phyloP scores from a whole-genome alignment of 2,329 filamentous ascomycete species.

The Thielaviopsis euricoi region DNA sequence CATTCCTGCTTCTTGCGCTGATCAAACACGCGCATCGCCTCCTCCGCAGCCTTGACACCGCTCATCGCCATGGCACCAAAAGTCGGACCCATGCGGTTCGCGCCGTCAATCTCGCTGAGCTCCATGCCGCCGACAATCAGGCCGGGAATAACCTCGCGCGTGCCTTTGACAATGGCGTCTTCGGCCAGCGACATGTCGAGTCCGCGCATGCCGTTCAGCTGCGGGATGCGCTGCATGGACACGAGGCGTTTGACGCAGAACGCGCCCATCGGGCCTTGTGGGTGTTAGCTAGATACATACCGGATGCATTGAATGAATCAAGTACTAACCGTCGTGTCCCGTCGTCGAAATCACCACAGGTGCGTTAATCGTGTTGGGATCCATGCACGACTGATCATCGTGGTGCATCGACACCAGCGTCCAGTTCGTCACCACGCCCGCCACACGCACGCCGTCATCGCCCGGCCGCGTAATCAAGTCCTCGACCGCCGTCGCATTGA shows the following conservation, averaged over 20 bases:
- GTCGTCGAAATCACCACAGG: slow-evolving; percentile 79
- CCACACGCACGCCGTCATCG: slow-evolving; percentile 46
- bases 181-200: slow-evolving; percentile 85
- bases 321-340: slow-evolving; percentile 59
- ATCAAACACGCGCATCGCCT: slow-evolving; percentile 63
- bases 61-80: slow-evolving; percentile 80
- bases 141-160: slow-evolving; percentile 72
- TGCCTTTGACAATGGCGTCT: slow-evolving; percentile 85
- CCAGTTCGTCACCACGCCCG: slow-evolving; percentile 92
- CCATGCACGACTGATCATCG: slow-evolving; percentile 88
- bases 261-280: slow-evolving; percentile 56
- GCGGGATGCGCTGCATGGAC: slow-evolving; percentile 67
- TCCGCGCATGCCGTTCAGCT: slow-evolving; percentile 81
- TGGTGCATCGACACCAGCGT: slow-evolving; percentile 78
- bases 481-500: slow-evolving; percentile 87
- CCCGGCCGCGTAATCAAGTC: slow-evolving; percentile 71
- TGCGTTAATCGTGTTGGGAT: slow-evolving; percentile 92
- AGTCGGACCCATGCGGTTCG: slow-evolving; percentile 81
- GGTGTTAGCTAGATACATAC: not conserved
- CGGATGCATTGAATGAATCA: not conserved
- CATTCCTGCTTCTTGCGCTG: slow-evolving; percentile 57
- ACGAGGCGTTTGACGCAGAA: slow-evolving; percentile 86
- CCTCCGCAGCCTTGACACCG: slow-evolving; percentile 83
- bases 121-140: slow-evolving; percentile 94
- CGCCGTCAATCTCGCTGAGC: slow-evolving; percentile 74